These are phyloP conservation scores for Saprolegnia diclina DNA, from an alignment of 352 stramenopile genomes.

Conservation along the genomic window DNA sequence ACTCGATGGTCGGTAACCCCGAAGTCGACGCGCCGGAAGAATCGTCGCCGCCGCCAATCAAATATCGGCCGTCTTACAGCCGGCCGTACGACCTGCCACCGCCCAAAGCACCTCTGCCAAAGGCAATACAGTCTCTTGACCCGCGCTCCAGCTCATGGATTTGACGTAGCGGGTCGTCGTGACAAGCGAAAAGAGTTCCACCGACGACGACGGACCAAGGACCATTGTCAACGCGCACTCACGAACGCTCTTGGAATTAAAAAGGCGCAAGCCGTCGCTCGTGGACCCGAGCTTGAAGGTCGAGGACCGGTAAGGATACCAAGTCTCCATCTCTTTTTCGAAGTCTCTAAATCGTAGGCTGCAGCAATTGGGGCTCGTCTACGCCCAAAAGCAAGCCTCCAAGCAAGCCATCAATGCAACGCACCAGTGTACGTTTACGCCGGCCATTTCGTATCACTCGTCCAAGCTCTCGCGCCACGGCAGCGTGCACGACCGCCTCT, in stretches of 20 bases:
- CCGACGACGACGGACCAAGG: neutral
- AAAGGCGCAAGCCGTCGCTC: neutral
- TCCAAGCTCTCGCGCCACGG: conserved; percentile 35
- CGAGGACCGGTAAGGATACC: conserved; percentile 54
- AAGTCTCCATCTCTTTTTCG: neutral
- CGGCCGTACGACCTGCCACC: conserved; percentile 1
- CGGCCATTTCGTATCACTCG: conserved; percentile 50
- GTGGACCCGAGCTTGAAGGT: conserved; percentile 38
- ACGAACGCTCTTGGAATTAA: neutral
- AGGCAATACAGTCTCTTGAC: neutral
- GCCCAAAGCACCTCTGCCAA: neutral
- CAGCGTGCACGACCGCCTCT: conserved; percentile 49
- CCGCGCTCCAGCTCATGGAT: neutral
- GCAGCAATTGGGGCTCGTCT: conserved; percentile 60
- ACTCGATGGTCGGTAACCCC: neutral
- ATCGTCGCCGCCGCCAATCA: neutral
- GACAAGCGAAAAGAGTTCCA: neutral
- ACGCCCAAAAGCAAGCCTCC: conserved; percentile 61
- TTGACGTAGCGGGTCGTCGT: neutral
- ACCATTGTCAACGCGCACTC: neutral
- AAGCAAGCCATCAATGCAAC: conserved; percentile 48
- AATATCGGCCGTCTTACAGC: neutral
- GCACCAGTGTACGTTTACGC: conserved; percentile 27
- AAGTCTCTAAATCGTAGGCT: conserved; percentile 37
- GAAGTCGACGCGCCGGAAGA: conserved; percentile 5